These are phyloP conservation scores for Rhizoclosmatium globosum DNA, from an alignment of 192 early-diverging fungal genomes.

Conservation along the genomic window DNA sequence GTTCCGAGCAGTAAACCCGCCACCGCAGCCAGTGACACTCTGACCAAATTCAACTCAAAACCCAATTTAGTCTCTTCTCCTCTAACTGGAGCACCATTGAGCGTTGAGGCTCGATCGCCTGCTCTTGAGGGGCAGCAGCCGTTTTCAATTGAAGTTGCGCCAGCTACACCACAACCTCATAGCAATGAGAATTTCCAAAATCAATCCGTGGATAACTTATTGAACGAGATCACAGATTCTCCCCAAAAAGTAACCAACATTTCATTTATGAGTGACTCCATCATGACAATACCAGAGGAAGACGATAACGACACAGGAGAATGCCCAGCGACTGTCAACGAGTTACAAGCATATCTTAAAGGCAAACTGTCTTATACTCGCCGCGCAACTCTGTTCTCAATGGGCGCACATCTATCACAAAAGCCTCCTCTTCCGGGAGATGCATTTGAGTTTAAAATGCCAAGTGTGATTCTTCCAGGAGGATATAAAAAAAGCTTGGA, in stretches of 20 bases:
- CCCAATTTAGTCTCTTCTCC: neutral
- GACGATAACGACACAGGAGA: neutral
- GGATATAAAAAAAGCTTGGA: conserved; percentile 8
- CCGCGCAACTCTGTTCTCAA: conserved; percentile 11
- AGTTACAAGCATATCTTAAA: conserved; percentile 25
- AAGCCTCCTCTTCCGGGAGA: neutral
- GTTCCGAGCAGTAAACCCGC: neutral
- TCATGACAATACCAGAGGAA: neutral
- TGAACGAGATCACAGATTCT: neutral
- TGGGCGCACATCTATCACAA: neutral
- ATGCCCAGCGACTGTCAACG: conserved; percentile 17
- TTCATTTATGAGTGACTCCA: neutral
- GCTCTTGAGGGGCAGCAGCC: neutral
- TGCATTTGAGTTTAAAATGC: conserved; percentile 25
- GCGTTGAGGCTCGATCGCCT: neutral
- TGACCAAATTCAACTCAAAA: neutral
- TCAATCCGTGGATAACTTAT: neutral
- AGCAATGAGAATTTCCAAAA: neutral
- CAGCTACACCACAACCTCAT: neutral
- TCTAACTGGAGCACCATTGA: neutral
- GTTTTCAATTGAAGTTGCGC: too few relatives aligned
- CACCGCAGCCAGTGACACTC: neutral
- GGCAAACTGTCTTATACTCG: conserved; percentile 25
- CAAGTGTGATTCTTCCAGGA: conserved; percentile 23
- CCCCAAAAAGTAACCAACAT: neutral